phyloP scores from a whole-genome alignment of 495 filamentous ascomycete genomes.

The Xylaria nigripes region DNA sequence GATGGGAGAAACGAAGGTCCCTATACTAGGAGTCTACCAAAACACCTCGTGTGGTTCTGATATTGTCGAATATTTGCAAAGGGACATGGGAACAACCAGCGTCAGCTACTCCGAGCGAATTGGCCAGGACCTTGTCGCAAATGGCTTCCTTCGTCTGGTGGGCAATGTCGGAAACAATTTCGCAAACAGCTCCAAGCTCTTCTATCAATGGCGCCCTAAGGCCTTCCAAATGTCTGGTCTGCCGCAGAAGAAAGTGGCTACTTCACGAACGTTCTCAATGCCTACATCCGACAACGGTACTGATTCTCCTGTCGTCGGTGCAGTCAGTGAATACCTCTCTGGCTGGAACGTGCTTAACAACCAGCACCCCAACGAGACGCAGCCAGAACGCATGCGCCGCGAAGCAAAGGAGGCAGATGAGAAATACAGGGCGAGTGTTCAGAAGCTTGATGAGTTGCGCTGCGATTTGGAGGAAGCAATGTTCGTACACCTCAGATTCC shows the following conservation, averaged over 20 bases:
- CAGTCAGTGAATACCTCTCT: constrained; percentile 78
- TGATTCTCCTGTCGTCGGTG: constrained; percentile 66
- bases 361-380: constrained; percentile 79
- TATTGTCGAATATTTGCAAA: constrained; percentile 91
- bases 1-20: constrained; percentile 83
- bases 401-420: constrained; percentile 91
- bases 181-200: constrained; percentile 92
- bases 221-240: constrained; percentile 81
- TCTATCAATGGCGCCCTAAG: constrained; percentile 93
- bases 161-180: constrained; percentile 93
- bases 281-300: constrained; percentile 39
- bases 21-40: constrained; percentile 88
- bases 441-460: constrained; percentile 78
- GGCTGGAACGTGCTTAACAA: constrained; percentile 89
- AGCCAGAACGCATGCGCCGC: constrained; percentile 72
- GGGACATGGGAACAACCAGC: constrained; percentile 71
- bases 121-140: constrained; percentile 81
- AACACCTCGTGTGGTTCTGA: constrained; percentile 86
- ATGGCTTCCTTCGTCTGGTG: constrained; percentile 82
- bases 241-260: constrained; percentile 71
- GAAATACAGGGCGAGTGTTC: constrained; percentile 77
- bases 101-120: constrained; percentile 86
- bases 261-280: constrained; percentile 63
- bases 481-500: constrained; percentile 82
- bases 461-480: constrained; percentile 94